Evolutionary conservation across 345 rosid species (phyloP), one percentile per base, ranked within the genome.

Genomic region (Citropsis articulata): DNA sequence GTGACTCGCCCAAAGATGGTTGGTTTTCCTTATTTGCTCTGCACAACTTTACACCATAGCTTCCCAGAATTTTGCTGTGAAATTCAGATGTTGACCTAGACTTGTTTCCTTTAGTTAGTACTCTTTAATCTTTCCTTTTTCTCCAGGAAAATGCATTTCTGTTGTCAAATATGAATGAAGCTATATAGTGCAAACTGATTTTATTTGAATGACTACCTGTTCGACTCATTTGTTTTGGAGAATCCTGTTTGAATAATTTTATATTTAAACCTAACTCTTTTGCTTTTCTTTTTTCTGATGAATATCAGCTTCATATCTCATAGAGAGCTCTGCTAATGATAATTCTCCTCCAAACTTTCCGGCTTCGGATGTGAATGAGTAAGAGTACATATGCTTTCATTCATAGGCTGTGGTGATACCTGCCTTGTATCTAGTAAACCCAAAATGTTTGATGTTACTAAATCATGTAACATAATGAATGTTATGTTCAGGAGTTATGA

Each of bases 361-460:
- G 57, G 63, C 87, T 79, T 78, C 90, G 75, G 90, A 92, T 77
- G 66, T 81, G 77, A 87, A 88, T 57, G 98, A 94, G 98, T 92
- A 90, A 79, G 97, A 77, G 31, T 9, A 76, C 77, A 69, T 69
- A 38, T 31, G 73, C 67, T 25, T 25, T 80, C 9, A 4, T 56
- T 33, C 27, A 63, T 76, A 22, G 65, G 71, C 56, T 77, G 18
- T 62, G 45, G 12, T 38, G 10, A 19, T 60, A 64, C 18, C 16
- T 40, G 19, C 36, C 2, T 45, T 30, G 12, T 73, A 18, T 53
- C 63, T 77, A 9, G 56, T 77, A 53, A 36, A 62, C 67, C 35
- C 19, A 40, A 57, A 50, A 48, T 66, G 57, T 36, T 2, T 72
- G 59, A 60, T 69, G 38, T 31, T 77, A 53, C 73, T 77, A 56